Conservation (phyloP, 306 rosid genomes). For the Echinosophora koreensis region DNA sequence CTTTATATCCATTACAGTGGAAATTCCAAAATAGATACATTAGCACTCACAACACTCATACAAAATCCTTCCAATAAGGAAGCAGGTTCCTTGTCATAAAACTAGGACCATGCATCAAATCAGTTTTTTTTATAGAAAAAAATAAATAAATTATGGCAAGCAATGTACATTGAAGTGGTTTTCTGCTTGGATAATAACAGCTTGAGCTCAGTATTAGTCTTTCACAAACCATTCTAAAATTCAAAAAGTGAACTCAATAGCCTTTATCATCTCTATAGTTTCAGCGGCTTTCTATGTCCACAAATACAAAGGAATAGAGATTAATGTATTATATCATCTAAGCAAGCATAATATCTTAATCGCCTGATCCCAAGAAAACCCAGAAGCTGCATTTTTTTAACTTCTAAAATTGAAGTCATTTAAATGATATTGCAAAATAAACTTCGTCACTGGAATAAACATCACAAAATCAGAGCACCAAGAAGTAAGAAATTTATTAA, state of each 20-base stretch:
- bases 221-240: conserved; percentile 10
- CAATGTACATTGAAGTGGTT: not conserved
- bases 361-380: conserved; percentile 9
- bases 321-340: not conserved
- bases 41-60: not conserved
- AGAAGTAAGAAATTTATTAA: not conserved
- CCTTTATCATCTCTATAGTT: not conserved
- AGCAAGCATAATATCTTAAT: conserved; percentile 18
- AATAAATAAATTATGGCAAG: not conserved
- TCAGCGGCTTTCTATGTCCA: not conserved
- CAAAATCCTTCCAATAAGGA: conserved; percentile 2
- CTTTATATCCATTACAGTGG: not conserved
- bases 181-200: not conserved
- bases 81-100: not conserved
- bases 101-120: not conserved
- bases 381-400: not conserved
- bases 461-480: conserved; percentile 9
- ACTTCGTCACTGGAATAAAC: conserved; percentile 10
- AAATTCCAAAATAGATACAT: not conserved
- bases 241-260: not conserved
- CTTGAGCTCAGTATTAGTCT: not conserved
- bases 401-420: conserved; percentile 32
- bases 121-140: not conserved
- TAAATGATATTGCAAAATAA: conserved; percentile 4
- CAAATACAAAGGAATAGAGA: conserved; percentile 10